Evolutionary conservation across 2,329 filamentous ascomycete species (phyloP), one percentile per base, ranked within the genome.

Genomic region (Cryphonectria radicalis): DNA sequence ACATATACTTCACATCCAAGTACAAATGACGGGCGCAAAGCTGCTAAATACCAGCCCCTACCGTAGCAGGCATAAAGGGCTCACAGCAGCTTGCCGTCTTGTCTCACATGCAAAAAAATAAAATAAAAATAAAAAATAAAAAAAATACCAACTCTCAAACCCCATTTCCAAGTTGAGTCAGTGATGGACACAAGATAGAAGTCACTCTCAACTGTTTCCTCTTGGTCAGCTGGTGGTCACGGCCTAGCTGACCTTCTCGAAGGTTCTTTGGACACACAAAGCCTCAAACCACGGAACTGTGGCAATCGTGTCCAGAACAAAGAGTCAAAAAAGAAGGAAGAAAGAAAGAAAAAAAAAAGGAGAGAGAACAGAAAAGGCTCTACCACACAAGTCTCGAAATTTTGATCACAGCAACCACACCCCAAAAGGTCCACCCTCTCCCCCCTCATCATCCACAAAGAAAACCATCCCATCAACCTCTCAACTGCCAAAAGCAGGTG

Each of bases 241-340:
- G 19, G 35, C 59, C n/a, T 11, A 22, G 35, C 35, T 40, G 59
- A 37, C 19, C 22, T 62, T 62, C 59, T 62, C 35, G 59, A 62
- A 62, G 59, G 32, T 62, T 62, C 59, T 40, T 13, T 62, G 2
- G 32, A n/a, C 59, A 32, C 32, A 32, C 32, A 32, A 40, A 62
- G 13, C 35, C 35, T 62, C 19, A 40, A 40, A 5, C 59, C 10
- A 62, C 32, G 8, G 8, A 37, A 19, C 17, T 22, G 6, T 10
- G 22, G 59, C 59, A 40, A 40, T 37, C 59, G 59, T 40, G 32
- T 62, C 59, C 28, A 62, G 35, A 62, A 37, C 35, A 62, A 35
- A 50, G 46, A 22, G 19, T 10, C 19, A 7, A 22, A n/a, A 50
- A 19, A 50, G 25, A 60, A 28, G 2, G 28, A 28, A 28, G 2